Evolutionary conservation across 2,329 filamentous ascomycete species (phyloP).

Genomic region (Colletotrichum echinochloae): DNA sequence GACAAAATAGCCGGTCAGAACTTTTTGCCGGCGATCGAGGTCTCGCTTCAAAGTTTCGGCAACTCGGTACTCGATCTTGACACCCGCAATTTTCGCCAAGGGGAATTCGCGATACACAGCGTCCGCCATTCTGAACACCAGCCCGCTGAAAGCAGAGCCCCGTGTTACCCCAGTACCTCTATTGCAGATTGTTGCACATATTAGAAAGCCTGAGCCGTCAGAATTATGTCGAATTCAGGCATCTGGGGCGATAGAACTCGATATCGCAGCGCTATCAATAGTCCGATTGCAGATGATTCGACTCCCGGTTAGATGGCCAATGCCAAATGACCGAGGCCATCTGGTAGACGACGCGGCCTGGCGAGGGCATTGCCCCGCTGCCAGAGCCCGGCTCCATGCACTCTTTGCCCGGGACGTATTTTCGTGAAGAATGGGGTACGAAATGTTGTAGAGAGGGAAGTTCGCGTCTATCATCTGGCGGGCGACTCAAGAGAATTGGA

Average conservation of each 20-base stretch:
- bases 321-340: conserved; percentile 54
- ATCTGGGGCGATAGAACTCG: conserved; percentile 55
- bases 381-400: conserved; percentile 34
- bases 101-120: conserved; percentile 57
- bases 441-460: conserved; percentile 58
- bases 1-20: conserved; percentile 50
- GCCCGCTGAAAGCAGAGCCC: conserved; percentile 64
- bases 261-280: conserved; percentile 48
- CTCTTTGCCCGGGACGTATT: conserved; percentile 56
- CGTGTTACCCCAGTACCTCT: conserved; percentile 63
- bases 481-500: conserved; percentile 33
- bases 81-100: conserved; percentile 50
- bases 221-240: conserved; percentile 59
- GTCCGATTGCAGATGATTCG: conserved; percentile 19
- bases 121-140: conserved; percentile 61
- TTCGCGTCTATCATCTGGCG: conserved; percentile 54
- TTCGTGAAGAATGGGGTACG: conserved; percentile 61
- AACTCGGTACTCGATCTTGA: conserved; percentile 51
- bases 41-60: conserved; percentile 53
- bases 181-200: conserved; percentile 62
- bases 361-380: conserved; percentile 13
- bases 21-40: conserved; percentile 49
- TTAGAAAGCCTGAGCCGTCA: conserved; percentile 58
- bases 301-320: conserved; percentile 47
- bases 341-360: conserved; percentile 45